A percentile compares a stretch with the other conserved stretches of the same genome.
These are phyloP conservation scores for Ceratorhiza oryzae-sativae DNA, from an alignment of 1,284 basidiomycete species.

Conservation along the genomic window DNA sequence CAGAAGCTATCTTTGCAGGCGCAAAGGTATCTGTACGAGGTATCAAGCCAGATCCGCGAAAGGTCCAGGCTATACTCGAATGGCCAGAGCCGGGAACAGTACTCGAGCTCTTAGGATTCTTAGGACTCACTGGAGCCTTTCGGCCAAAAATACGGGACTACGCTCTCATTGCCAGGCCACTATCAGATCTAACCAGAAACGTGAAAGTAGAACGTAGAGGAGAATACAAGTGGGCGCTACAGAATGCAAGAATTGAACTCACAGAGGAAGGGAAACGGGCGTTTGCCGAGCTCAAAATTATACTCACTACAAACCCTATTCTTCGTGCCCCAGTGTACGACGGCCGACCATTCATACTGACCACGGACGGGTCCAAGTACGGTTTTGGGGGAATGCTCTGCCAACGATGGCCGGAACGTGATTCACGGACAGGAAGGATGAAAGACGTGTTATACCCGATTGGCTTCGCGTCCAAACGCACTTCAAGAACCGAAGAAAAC, in stretches of 20 bases:
- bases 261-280: slow-evolving; percentile 46
- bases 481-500: slow-evolving; percentile 39
- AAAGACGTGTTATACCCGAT: slow-evolving; percentile 36
- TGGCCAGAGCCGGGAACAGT: slow-evolving; percentile 50
- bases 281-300: slow-evolving; percentile 49
- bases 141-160: slow-evolving; percentile 40
- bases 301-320: slow-evolving; percentile 49
- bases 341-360: slow-evolving; percentile 49
- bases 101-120: slow-evolving; percentile 45
- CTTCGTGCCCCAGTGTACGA: slow-evolving; percentile 49
- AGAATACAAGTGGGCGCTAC: slow-evolving; percentile 38
- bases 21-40: slow-evolving; percentile 48
- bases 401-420: slow-evolving; percentile 43
- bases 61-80: slow-evolving; percentile 51
- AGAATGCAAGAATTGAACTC: slow-evolving; percentile 5
- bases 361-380: slow-evolving; percentile 51
- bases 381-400: slow-evolving; percentile 51
- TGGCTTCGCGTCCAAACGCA: slow-evolving; percentile 42
- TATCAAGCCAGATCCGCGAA: slow-evolving; percentile 49
- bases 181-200: slow-evolving; percentile 47
- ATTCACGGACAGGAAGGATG: neutral
- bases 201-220: neutral
- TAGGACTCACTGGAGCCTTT: slow-evolving; percentile 25
- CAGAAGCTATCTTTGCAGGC: slow-evolving; percentile 51
- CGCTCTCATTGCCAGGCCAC: slow-evolving; percentile 43